Conservation (phyloP, 1,284 basidiomycete genomes). For the Puccinia brachypodii region DNA sequence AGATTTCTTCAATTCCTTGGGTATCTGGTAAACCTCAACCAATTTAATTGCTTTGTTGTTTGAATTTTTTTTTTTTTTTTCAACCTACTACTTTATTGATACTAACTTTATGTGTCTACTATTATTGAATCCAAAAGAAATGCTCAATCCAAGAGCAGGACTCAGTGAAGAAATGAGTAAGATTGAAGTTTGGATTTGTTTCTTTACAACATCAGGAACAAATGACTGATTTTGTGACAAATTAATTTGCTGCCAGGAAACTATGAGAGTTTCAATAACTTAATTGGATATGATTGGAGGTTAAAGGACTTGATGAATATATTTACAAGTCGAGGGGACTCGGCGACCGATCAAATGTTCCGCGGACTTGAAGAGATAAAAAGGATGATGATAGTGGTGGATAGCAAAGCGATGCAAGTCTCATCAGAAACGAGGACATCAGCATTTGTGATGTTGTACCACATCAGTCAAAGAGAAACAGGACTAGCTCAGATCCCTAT, state of each 20-base stretch:
- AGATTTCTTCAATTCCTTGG: neutral
- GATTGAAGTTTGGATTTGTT: neutral
- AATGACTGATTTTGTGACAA: too few relatives aligned
- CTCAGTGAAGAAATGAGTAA: conserved; percentile 5
- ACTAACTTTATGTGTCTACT: too few relatives aligned
- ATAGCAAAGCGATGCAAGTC: too few relatives aligned
- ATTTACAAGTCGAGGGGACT: neutral
- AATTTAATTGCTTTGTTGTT: neutral
- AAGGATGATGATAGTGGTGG: too few relatives aligned
- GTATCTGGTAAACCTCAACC: conserved; percentile 3
- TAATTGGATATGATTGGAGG: neutral
- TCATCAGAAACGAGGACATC: neutral
- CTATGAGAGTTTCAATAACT: neutral
- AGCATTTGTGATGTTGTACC: neutral
- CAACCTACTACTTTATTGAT: neutral
- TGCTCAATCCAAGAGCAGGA: neutral
- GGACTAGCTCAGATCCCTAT: neutral
- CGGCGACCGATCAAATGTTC: neutral
- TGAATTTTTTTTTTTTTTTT: neutral
- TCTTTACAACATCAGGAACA: too few relatives aligned
- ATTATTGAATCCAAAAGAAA: too few relatives aligned
- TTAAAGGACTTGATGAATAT: neutral
- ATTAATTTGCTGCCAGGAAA: too few relatives aligned
- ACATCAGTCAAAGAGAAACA: neutral
- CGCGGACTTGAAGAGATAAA: neutral